phyloP scores from a whole-genome alignment of 2,329 filamentous ascomycete species.

The Fusarium verticillioides region DNA sequence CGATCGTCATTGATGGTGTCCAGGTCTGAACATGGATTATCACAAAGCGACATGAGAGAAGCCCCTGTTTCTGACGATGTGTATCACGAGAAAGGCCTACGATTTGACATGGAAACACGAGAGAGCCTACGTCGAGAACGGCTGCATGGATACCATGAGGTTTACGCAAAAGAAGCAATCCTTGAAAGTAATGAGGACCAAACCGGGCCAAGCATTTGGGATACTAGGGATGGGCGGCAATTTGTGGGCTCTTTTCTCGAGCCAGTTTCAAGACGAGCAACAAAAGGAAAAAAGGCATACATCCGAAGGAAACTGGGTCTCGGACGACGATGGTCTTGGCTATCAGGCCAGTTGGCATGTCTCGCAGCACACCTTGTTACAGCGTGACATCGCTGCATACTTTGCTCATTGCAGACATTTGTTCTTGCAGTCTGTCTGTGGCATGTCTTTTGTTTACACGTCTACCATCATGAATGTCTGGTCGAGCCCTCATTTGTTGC shows the following conservation, averaged over 20 bases:
- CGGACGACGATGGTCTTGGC: slow-evolving; percentile 1
- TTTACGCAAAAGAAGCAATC: slow-evolving; percentile 18
- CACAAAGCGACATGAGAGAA: slow-evolving; percentile 19
- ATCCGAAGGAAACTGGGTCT: neutral
- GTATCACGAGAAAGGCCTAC: neutral
- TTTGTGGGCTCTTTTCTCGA: slow-evolving; percentile 32
- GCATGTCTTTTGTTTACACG: neutral
- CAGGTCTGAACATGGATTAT: neutral
- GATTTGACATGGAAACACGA: neutral
- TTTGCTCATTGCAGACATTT: neutral
- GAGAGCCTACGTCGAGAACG: neutral
- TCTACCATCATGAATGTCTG: neutral
- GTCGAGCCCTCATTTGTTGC: slow-evolving; percentile 7
- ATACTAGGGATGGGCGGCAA: slow-evolving; percentile 16
- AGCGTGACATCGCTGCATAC: neutral
- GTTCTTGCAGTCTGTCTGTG: neutral
- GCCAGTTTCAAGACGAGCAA: slow-evolving; percentile 23
- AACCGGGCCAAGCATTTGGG: slow-evolving; percentile 12
- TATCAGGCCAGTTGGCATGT: neutral
- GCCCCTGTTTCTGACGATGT: neutral
- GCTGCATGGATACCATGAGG: neutral
- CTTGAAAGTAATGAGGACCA: slow-evolving; percentile 4
- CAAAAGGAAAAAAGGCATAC: slow-evolving; percentile 10
- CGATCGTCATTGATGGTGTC: neutral
- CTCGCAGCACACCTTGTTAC: neutral